Evolutionary conservation across 2,329 filamentous ascomycete species (phyloP), one percentile per base, ranked within the genome.

Genomic region (Arthrobotrys musiformis): DNA sequence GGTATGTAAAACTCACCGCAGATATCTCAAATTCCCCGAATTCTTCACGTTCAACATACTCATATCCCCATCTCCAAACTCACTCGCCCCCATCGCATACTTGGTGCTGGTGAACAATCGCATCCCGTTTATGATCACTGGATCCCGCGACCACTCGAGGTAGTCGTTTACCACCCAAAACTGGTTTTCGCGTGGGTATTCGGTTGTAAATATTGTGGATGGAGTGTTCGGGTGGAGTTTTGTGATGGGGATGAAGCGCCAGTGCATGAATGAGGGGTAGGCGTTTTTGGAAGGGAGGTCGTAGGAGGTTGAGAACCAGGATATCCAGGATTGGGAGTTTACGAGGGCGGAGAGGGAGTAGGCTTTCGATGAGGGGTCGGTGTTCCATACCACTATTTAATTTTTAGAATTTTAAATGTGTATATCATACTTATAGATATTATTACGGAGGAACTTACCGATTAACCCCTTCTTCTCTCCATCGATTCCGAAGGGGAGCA

Each of bases 1-100:
- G n/a, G 50, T 15, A 28, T 37, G 30, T 17, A 19, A 28, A 17
- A 42, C 58, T 8, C 7, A 64, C 61, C 62, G 46, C n/a, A 56
- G n/a, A 28, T 37, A 42, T 37, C 22, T 30, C 2, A 67, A 19
- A 67, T 67, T 67, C 22, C 8, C 9, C 8, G 22, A 22, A 33
- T 67, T 17, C 22, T 40, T 42, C 22, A 33, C 8, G 30, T 54
- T 54, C 11, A 67, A 5, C 33, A 67, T 54, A 17, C 11, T 37
- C 24, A 67, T 44, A 22, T 33, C 33, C 24, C 48, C 33, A 15
- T 54, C 30, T 4, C 37, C 62, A 4, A 15, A 37, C 33, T 50
- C 26, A 30, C 62, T 42, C 19, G 62, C 33, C 30, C 30, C 62
- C 62, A 66, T 66, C 3, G 17, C 62, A 5, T 48, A 54, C 37